Base-by-base conservation (phyloP, 805 yeast genomes). In the Komagataella pseudopastoris region DNA sequence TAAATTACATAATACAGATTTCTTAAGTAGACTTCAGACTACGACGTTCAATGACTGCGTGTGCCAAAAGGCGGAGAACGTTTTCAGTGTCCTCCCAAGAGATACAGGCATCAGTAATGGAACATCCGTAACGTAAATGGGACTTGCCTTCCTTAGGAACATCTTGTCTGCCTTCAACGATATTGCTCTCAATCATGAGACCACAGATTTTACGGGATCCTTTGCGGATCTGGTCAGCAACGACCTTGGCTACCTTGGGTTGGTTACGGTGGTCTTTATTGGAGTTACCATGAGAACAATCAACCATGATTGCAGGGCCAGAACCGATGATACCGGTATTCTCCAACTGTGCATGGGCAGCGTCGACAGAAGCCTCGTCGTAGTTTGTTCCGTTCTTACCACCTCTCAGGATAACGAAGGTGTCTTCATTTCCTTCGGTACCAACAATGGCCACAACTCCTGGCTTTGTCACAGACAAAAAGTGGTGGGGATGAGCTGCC, bases 261-360 rank as follows among this genome's bases (percentile, higher is more conserved):
- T 93, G 99, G 73, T 93, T 93, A 65, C 81, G 79, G 82, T 79
- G 89, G 72, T 93, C 93, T 71, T 93, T 93, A 69, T 77, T 81
- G 44, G 97, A 89, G 76, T 93, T 93, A 61, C 96, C 99, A 70
- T 93, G 99, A 48, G 97, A 90, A 71, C 96, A 93, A 71, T 93
- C 99, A 55, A 93, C 85, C 99, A 93, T 93, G 60, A 88, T 68
- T 52, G 76, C 74, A 54, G 61, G 70, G 68, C 66, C 69, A 53
- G 74, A 82, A 59, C 75, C 69, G 43, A 71, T 66, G 23, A 51
- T 46, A 12, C 47, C 51, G 45, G 72, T 65, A 56, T 71, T 69
- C 49, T 63, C 57, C 59, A 88, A 77, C 64, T 78, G 78, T 36
- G 66, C 72, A 71, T 88, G 84, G 56, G 95, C 93, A 45, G 75